These are phyloP conservation scores for Penicillium chermesinum DNA, from an alignment of 495 filamentous ascomycete genomes.

Conservation along the genomic window DNA sequence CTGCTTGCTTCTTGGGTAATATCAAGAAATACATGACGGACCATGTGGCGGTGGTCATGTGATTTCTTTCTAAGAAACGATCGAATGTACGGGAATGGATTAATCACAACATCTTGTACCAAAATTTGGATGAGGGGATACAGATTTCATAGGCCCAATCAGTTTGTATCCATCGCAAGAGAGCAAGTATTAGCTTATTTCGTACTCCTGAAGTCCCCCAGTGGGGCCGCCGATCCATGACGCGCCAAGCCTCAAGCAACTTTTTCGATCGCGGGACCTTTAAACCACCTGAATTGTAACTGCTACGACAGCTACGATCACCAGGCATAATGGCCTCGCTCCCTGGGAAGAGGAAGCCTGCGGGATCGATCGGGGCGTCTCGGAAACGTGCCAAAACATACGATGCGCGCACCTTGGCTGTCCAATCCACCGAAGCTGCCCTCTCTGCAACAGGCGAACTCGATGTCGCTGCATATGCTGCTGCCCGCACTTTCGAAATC, in stretches of 20 bases:
- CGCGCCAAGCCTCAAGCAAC: conserved; percentile 26
- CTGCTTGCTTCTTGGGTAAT: conserved; percentile 58
- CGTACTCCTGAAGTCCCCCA: background rate
- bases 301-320: conserved; percentile 8
- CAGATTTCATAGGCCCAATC: too few relatives aligned
- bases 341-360: conserved; percentile 32
- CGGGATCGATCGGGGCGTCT: conserved; percentile 24
- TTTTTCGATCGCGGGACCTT: conserved; percentile 12
- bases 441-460: conserved; percentile 70
- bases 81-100: too few relatives aligned
- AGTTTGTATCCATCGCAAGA: too few relatives aligned
- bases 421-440: conserved; percentile 64
- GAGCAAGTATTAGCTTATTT: too few relatives aligned
- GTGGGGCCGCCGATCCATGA: conserved; percentile 17
- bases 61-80: too few relatives aligned
- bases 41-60: conserved; percentile 62
- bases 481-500: conserved; percentile 83
- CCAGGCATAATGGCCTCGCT: conserved; percentile 35
- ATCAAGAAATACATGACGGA: conserved; percentile 65
- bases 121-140: background rate
- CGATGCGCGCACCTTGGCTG: conserved; percentile 66
- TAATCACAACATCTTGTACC: too few relatives aligned
- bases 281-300: conserved; percentile 1
- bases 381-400: conserved; percentile 62
- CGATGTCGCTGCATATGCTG: conserved; percentile 74